Evolutionary conservation across 345 rosid species (phyloP).

Genomic region (Erucastrum elatum): DNA sequence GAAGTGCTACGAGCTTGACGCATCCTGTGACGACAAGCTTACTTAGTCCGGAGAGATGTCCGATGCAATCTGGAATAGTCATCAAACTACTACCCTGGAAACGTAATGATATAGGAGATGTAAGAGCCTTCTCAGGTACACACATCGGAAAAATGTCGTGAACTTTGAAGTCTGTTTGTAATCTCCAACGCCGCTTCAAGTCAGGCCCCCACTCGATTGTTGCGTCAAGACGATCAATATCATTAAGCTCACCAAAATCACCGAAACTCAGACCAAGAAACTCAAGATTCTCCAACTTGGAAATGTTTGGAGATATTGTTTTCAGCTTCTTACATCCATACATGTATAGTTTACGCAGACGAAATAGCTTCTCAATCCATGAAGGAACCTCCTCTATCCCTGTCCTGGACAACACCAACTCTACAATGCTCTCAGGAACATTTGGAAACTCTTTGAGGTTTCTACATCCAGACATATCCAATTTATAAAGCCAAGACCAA

Average conservation of each 20-base stretch:
- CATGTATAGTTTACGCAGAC: background rate
- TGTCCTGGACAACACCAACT: background rate
- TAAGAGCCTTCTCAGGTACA: background rate
- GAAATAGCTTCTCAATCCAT: background rate
- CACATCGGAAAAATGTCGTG: background rate
- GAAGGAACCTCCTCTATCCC: constrained; percentile 4
- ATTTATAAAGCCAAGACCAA: background rate
- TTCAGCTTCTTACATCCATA: background rate
- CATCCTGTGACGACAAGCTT: background rate
- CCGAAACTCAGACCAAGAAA: background rate
- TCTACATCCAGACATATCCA: constrained; percentile 4
- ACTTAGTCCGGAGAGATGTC: background rate
- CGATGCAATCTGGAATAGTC: background rate
- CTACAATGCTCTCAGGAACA: constrained; percentile 8
- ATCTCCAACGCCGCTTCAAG: background rate
- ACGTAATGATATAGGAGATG: background rate
- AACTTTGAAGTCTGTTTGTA: background rate
- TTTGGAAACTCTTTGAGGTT: constrained; percentile 27
- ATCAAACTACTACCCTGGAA: background rate
- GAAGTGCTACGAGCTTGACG: background rate
- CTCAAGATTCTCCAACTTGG: constrained; percentile 13
- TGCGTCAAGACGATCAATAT: background rate
- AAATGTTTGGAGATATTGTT: constrained; percentile 4
- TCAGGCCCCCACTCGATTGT: background rate
- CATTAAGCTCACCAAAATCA: background rate